Conservation (phyloP, 768 basidiomycete species). For the Psilocybe tampanensis region DNA sequence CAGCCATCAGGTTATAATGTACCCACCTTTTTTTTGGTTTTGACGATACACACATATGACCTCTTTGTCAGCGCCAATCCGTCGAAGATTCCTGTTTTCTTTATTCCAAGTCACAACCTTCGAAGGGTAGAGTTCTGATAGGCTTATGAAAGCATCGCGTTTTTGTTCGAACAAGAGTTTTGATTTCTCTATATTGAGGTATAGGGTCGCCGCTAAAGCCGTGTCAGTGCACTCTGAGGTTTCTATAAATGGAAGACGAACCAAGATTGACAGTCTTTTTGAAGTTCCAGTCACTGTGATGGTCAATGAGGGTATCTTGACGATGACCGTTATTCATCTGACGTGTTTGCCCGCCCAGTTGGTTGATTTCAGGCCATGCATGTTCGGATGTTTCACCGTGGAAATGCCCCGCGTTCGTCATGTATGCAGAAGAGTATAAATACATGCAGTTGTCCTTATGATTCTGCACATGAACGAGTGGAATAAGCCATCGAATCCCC, state of each 20-base stretch:
- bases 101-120: constrained; percentile 8
- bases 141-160: constrained; percentile 3
- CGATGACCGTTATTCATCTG: constrained; percentile 34
- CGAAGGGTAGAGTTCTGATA: constrained; percentile 5
- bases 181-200: constrained; percentile 1
- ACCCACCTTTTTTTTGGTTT: constrained; percentile 10
- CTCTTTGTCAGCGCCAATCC: constrained; percentile 7
- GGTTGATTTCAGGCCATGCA: constrained; percentile 25
- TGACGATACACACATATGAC: constrained; percentile 25
- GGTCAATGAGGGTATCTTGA: constrained; percentile 25
- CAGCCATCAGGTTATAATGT: not conserved
- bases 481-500: constrained; percentile 17
- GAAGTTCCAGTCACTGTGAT: constrained; percentile 26
- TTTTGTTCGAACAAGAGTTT: constrained; percentile 12
- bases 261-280: constrained; percentile 20
- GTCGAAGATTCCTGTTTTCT: constrained; percentile 9
- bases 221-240: too few species aligned
- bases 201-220: constrained; percentile 6
- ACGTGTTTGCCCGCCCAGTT: constrained; percentile 17
- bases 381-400: constrained; percentile 33
- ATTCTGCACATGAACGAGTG: constrained; percentile 26
- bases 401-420: constrained; percentile 20
- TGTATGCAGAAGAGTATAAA: constrained; percentile 24
- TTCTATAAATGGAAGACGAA: not conserved
- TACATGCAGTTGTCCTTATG: constrained; percentile 30